Evolutionary conservation across 495 filamentous ascomycete genomes (phyloP).

Genomic region (Aspergillus hancockii): DNA sequence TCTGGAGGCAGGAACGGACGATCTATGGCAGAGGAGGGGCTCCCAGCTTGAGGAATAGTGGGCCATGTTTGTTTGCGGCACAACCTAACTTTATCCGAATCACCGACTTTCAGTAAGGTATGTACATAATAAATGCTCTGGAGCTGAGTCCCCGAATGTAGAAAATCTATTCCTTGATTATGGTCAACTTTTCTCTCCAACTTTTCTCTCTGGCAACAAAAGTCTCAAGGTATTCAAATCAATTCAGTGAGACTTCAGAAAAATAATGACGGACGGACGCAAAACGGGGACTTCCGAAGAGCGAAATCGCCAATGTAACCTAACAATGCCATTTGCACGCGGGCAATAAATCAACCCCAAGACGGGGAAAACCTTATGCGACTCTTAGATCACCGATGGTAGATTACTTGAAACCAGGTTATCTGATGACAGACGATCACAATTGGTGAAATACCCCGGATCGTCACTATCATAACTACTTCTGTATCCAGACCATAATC

Average conservation of each 20-base stretch:
- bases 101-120: not conserved
- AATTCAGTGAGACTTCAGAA: too few species aligned
- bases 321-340: not conserved
- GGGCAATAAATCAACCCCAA: not conserved
- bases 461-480: not conserved
- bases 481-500: not conserved
- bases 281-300: not conserved
- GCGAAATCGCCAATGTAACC: not conserved
- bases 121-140: too few species aligned
- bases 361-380: not conserved
- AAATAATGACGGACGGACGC: not conserved
- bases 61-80: conserved; percentile 3
- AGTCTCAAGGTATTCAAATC: not conserved
- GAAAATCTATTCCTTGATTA: too few species aligned
- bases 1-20: not conserved
- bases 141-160: too few species aligned
- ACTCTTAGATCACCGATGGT: too few species aligned
- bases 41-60: not conserved
- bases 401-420: not conserved
- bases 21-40: not conserved
- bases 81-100: not conserved
- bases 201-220: not conserved
- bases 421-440: not conserved
- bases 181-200: too few species aligned
- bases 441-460: conserved; percentile 1